Conservation (phyloP, 2,329 filamentous ascomycete genomes). For the Colletotrichum sp. region DNA sequence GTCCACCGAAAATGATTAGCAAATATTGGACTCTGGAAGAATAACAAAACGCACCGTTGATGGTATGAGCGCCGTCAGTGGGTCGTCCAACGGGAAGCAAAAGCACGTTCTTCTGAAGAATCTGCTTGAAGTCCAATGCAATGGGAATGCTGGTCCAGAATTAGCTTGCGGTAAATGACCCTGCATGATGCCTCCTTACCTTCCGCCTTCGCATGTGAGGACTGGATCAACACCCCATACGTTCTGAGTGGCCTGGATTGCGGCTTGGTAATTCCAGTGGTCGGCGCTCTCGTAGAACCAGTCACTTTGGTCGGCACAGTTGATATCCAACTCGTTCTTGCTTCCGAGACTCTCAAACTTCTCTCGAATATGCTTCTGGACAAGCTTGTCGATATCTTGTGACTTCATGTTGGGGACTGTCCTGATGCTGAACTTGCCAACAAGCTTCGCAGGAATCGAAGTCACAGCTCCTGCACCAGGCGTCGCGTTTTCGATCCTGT, state of each 20-base stretch:
- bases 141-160: conserved; percentile 80
- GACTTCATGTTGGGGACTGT: conserved; percentile 98
- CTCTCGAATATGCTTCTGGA: conserved; percentile 82
- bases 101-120: conserved; percentile 96
- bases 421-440: conserved; percentile 97
- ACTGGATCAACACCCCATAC: conserved; percentile 95
- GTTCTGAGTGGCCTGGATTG: conserved; percentile 89
- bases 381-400: conserved; percentile 82
- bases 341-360: conserved; percentile 85
- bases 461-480: conserved; percentile 94
- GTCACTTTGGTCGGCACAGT: conserved; percentile 87
- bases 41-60: conserved; percentile 67
- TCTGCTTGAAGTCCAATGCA: conserved; percentile 95
- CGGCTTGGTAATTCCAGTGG: conserved; percentile 98
- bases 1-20: neutral
- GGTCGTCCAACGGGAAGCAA: conserved; percentile 96
- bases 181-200: conserved; percentile 50
- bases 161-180: neutral
- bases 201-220: conserved; percentile 93
- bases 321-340: conserved; percentile 89
- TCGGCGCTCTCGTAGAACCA: conserved; percentile 99
- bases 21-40: neutral
- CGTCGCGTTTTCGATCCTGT: conserved; percentile 95
- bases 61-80: conserved; percentile 94
- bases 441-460: conserved; percentile 96